Evolutionary conservation across 345 rosid species (phyloP).

Genomic region (Salix koriyanagi): DNA sequence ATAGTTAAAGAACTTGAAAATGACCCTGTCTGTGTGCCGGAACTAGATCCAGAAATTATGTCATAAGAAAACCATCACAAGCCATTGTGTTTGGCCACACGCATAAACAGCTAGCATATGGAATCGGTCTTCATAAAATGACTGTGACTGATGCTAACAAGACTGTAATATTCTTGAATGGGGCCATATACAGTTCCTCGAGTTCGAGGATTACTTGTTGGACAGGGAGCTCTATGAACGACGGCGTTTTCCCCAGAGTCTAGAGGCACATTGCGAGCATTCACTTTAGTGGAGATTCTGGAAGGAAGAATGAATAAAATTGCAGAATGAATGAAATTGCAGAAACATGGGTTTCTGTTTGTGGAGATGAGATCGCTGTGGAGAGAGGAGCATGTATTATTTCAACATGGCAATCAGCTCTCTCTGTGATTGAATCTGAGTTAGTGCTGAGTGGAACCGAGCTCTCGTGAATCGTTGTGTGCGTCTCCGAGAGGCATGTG

Average conservation of each 20-base stretch:
- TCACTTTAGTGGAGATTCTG: conserved; percentile 56
- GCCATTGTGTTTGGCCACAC: conserved; percentile 77
- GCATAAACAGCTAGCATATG: conserved; percentile 68
- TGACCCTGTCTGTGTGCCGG: not conserved
- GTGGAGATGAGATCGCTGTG: conserved; percentile 38
- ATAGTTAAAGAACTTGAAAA: no score
- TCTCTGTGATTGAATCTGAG: not conserved
- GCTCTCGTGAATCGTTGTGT: not conserved
- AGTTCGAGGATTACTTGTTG: conserved; percentile 17
- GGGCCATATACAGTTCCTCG: conserved; percentile 69
- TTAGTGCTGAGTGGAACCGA: not conserved
- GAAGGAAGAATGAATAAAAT: conserved; percentile 57
- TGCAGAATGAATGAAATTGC: no score
- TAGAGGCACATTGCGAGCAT: conserved; percentile 53
- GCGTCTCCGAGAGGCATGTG: rapidly evolving
- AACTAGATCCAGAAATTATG: conserved; percentile 15
- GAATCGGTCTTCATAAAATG: conserved; percentile 71
- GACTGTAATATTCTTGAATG: conserved; percentile 55
- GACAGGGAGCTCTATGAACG: conserved; percentile 8
- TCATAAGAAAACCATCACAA: no score
- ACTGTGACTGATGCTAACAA: conserved; percentile 45
- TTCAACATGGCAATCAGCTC: conserved; percentile 12
- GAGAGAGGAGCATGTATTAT: conserved; percentile 53
- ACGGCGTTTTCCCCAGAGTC: conserved; percentile 16
- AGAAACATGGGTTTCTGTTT: conserved; percentile 65